Evolutionary conservation across 305 asterid species (phyloP).

Genomic region (Petunia hybrid): DNA sequence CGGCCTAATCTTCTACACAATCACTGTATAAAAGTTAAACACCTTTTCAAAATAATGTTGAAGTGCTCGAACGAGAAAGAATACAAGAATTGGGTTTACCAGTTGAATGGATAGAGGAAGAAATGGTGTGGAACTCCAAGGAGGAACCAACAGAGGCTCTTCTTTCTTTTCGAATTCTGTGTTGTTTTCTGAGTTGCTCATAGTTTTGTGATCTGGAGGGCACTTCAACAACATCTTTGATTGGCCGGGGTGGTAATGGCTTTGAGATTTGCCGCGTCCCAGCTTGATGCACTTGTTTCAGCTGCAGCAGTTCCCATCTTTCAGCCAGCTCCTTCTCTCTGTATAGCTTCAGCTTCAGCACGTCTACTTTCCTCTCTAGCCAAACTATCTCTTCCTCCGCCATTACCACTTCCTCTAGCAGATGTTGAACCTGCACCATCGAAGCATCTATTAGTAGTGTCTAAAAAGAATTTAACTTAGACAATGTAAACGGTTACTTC

Average conservation of each 20-base stretch:
- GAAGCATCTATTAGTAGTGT: too few relatives aligned
- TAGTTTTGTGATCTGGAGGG: slow-evolving; percentile 48
- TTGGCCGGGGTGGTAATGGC: slow-evolving; percentile 30
- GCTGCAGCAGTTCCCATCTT: slow-evolving; percentile 58
- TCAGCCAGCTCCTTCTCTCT: slow-evolving; percentile 59
- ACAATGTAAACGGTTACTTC: too few relatives aligned
- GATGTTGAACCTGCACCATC: slow-evolving; percentile 66
- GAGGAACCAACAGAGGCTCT: slow-evolving; percentile 70
- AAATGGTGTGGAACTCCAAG: slow-evolving; percentile 51
- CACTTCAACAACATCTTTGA: neutral
- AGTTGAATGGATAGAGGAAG: slow-evolving; percentile 41
- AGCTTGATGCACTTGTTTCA: slow-evolving; percentile 28
- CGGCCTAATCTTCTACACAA: too few relatives aligned
- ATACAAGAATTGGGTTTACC: slow-evolving; percentile 37
- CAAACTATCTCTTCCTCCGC: slow-evolving; percentile 78
- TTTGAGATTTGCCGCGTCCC: slow-evolving; percentile 33
- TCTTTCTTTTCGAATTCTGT: slow-evolving; percentile 49
- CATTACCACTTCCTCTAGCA: slow-evolving; percentile 65
- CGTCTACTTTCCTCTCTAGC: slow-evolving; percentile 67
- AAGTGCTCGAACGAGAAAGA: too few relatives aligned
- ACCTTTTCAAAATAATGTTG: too few relatives aligned
- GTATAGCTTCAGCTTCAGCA: slow-evolving; percentile 55
- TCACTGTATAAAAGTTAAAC: too few relatives aligned
- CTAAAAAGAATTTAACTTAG: too few relatives aligned
- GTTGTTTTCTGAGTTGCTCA: slow-evolving; percentile 46